Evolutionary conservation across 2,329 filamentous ascomycete species (phyloP).

Genomic region (Xenoacremonium recifei): DNA sequence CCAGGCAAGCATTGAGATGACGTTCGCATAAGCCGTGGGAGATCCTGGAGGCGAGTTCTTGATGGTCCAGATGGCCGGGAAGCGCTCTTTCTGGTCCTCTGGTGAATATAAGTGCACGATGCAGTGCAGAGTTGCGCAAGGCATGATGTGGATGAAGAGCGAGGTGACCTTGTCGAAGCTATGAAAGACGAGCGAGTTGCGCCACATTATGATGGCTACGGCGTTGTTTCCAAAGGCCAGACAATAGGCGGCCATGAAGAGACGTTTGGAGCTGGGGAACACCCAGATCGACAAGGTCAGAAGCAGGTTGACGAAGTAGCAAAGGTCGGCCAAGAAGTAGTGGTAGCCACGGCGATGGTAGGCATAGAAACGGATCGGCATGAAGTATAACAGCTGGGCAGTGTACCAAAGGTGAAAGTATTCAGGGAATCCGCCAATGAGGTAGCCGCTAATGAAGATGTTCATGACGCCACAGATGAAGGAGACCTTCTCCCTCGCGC

Average conservation of each 20-base stretch:
- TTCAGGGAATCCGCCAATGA: slow-evolving; percentile 82
- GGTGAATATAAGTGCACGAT: slow-evolving; percentile 78
- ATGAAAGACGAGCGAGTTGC: slow-evolving; percentile 97
- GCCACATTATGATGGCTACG: slow-evolving; percentile 97
- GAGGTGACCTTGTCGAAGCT: slow-evolving; percentile 97
- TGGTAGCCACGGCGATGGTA: slow-evolving; percentile 92
- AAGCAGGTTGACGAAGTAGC: slow-evolving; percentile 96
- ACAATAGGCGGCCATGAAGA: slow-evolving; percentile 91
- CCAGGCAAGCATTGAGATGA: slow-evolving; percentile 88
- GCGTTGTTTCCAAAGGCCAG: slow-evolving; percentile 96
- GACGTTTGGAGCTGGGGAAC: slow-evolving; percentile 84
- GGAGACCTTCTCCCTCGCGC: slow-evolving; percentile 86
- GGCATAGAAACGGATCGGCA: slow-evolving; percentile 91
- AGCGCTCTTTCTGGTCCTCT: slow-evolving; percentile 64
- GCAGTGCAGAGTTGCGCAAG: slow-evolving; percentile 88
- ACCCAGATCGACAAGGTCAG: slow-evolving; percentile 81
- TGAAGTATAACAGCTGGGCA: slow-evolving; percentile 84
- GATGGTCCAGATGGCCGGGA: slow-evolving; percentile 84
- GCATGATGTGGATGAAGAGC: slow-evolving; percentile 99
- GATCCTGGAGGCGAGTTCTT: slow-evolving; percentile 67
- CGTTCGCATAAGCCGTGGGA: slow-evolving; percentile 72
- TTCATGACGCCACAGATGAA: slow-evolving; percentile 97
- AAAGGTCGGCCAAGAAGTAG: slow-evolving; percentile 95
- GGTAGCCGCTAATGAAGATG: slow-evolving; percentile 93
- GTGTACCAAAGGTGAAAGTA: slow-evolving; percentile 95